A percentile compares a stretch with the other conserved stretches of the same genome.
Conservation (phyloP, 2,329 filamentous ascomycete genomes). For the Chaetomiaceae sp. region DNA sequence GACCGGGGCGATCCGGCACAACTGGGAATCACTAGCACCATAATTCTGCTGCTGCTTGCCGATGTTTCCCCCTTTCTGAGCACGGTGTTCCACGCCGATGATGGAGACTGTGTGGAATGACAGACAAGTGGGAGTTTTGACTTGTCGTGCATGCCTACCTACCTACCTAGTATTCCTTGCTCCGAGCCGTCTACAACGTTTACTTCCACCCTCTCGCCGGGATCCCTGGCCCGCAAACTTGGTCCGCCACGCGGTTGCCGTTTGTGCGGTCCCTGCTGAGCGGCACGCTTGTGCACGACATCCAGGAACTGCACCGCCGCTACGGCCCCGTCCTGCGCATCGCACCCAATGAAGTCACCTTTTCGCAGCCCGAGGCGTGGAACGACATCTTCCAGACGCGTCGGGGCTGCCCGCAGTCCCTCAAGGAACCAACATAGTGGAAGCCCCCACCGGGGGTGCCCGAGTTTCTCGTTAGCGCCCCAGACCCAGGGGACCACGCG, state of each 20-base stretch:
- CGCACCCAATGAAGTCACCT: background rate
- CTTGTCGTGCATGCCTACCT: no score
- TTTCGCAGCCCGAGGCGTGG: background rate
- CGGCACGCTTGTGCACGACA: background rate
- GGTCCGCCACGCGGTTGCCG: background rate
- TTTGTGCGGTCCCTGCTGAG: background rate
- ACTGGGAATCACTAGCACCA: no score
- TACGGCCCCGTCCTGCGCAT: background rate
- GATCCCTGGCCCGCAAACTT: background rate
- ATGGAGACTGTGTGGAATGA: no score
- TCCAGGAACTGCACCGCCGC: background rate
- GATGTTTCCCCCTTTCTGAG: no score
- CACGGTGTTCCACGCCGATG: no score
- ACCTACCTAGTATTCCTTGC: no score
- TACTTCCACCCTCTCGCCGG: background rate
- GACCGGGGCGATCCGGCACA: no score
- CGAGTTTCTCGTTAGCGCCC: background rate
- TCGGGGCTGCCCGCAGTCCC: background rate
- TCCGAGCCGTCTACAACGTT: background rate
- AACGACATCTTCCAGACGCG: background rate
- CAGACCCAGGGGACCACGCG: background rate
- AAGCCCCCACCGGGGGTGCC: background rate
- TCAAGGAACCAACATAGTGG: background rate
- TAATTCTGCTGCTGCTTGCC: no score
- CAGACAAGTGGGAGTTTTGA: no score